These are phyloP conservation scores for Chloris gayana DNA, from an alignment of 176 grass and related monocot species.

Conservation along the genomic window DNA sequence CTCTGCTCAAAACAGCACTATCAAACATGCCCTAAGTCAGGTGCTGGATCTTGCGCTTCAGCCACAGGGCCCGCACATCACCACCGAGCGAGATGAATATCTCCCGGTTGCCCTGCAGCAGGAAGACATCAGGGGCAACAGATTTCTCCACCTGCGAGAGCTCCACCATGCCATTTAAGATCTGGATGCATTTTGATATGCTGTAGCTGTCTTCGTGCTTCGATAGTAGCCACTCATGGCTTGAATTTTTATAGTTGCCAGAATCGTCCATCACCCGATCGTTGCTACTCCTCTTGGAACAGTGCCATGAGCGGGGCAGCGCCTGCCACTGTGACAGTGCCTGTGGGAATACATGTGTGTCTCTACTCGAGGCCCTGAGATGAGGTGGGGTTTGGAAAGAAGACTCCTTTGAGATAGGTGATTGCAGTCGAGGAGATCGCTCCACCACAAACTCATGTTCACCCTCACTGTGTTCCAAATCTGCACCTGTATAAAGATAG, in stretches of 20 bases:
- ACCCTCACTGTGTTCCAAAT: slow-evolving; percentile 53
- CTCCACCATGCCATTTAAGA: slow-evolving; percentile 69
- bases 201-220: slow-evolving; percentile 63
- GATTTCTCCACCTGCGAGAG: slow-evolving; percentile 78
- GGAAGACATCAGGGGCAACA: slow-evolving; percentile 72
- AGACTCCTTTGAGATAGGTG: slow-evolving; percentile 73
- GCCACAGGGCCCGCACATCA: slow-evolving; percentile 71
- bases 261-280: slow-evolving; percentile 42
- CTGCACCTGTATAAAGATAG: slow-evolving; percentile 54
- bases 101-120: slow-evolving; percentile 59
- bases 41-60: slow-evolving; percentile 75
- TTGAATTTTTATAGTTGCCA: slow-evolving; percentile 49
- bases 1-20: slow-evolving; percentile 7
- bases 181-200: slow-evolving; percentile 63
- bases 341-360: slow-evolving; percentile 47
- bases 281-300: slow-evolving; percentile 43
- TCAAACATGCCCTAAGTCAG: slow-evolving; percentile 39
- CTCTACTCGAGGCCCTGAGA: slow-evolving; percentile 45
- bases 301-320: slow-evolving; percentile 42
- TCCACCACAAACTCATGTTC: slow-evolving; percentile 52
- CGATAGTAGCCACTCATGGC: slow-evolving; percentile 39
- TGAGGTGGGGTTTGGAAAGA: slow-evolving; percentile 68
- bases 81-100: slow-evolving; percentile 63
- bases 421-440: slow-evolving; percentile 54
- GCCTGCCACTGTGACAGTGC: slow-evolving; percentile 46